phyloP scores from a whole-genome alignment of 2,329 filamentous ascomycete genomes.

The Zelopaecilomyces penicillatus region DNA sequence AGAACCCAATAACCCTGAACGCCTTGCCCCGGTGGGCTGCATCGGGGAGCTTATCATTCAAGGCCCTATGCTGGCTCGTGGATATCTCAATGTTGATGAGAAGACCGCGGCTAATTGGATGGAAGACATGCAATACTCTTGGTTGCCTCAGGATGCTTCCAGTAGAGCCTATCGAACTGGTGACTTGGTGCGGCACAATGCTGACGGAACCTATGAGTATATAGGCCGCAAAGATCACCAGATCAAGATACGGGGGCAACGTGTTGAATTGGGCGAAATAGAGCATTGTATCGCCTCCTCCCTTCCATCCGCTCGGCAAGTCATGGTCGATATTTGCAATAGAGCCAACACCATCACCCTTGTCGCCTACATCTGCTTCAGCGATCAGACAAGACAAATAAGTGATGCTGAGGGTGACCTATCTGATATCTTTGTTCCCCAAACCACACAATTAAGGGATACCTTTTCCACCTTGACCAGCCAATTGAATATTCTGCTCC shows the following conservation, averaged over 20 bases:
- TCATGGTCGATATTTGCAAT: neutral
- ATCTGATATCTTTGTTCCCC: slow-evolving; percentile 4
- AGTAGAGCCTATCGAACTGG: slow-evolving; percentile 2
- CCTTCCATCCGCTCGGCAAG: slow-evolving; percentile 1
- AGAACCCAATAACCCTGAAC: slow-evolving; percentile 1
- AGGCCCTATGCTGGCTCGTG: slow-evolving; percentile 2
- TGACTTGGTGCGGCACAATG: slow-evolving; percentile 1
- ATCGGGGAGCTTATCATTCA: slow-evolving; percentile 2
- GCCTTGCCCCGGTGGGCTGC: slow-evolving; percentile 1
- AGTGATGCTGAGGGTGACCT: neutral
- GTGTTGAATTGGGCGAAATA: slow-evolving; percentile 6
- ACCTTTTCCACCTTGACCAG: slow-evolving; percentile 5
- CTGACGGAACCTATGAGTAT: slow-evolving; percentile 3
- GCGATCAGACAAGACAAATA: neutral
- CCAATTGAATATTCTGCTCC: slow-evolving; percentile 1
- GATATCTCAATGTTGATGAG: slow-evolving; percentile 2
- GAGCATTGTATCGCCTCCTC: slow-evolving; percentile 2
- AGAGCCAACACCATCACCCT: neutral
- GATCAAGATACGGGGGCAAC: slow-evolving; percentile 5
- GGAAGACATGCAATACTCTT: too few relatives aligned
- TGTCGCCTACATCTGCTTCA: slow-evolving; percentile 3
- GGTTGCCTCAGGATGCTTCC: neutral
- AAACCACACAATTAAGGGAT: neutral
- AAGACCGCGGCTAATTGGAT: neutral
- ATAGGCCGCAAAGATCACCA: slow-evolving; percentile 4